Conservation (phyloP, 805 yeast species). For the Metschnikowia continentalis region DNA sequence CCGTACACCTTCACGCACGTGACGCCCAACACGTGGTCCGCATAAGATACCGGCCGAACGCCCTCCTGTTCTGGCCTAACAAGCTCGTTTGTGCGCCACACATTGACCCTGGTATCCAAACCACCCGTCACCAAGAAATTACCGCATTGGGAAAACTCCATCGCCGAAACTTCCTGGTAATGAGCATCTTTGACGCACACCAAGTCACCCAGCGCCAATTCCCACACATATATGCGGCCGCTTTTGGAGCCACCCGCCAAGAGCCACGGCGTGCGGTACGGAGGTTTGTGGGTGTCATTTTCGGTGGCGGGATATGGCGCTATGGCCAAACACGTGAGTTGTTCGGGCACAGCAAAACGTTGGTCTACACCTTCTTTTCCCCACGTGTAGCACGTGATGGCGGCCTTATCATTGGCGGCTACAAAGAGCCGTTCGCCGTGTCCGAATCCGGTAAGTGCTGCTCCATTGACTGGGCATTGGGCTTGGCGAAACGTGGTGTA, state of each 20-base stretch:
- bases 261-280: constrained; percentile 54
- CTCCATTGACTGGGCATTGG: constrained; percentile 43
- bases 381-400: constrained; percentile 67
- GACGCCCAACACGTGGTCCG: constrained; percentile 58
- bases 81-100: constrained; percentile 70
- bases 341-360: constrained; percentile 81
- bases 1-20: constrained; percentile 43
- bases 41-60: constrained; percentile 54
- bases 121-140: constrained; percentile 72
- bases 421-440: constrained; percentile 53
- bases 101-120: constrained; percentile 70
- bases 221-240: constrained; percentile 88
- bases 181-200: constrained; percentile 75
- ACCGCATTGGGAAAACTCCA: constrained; percentile 58
- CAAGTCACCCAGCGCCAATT: constrained; percentile 69
- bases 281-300: constrained; percentile 21
- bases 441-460: constrained; percentile 44
- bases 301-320: constrained; percentile 31
- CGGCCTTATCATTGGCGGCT: constrained; percentile 67
- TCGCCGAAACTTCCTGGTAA: constrained; percentile 65
- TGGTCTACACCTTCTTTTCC: constrained; percentile 74
- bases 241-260: constrained; percentile 68
- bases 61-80: constrained; percentile 33
- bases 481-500: constrained; percentile 51
- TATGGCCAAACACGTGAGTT: constrained; percentile 53